A percentile compares a stretch with the other conserved stretches of the same genome.
These are phyloP conservation scores for Argentina anserina DNA, from an alignment of 306 rosid genomes.

Conservation along the genomic window DNA sequence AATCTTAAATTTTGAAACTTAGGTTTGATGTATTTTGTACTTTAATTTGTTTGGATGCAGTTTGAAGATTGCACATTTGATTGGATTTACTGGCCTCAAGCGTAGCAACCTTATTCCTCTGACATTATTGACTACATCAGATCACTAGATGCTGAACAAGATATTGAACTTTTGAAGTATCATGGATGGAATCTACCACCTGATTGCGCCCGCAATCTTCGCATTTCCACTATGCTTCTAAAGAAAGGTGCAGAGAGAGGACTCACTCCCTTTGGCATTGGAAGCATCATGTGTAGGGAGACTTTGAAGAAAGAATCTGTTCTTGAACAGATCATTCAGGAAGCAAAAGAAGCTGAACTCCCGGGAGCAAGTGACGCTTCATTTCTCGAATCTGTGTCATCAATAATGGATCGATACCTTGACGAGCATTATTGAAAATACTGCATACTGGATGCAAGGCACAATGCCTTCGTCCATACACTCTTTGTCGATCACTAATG, in stretches of 20 bases:
- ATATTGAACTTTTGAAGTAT: slow-evolving; percentile 70
- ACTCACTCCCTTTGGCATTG: slow-evolving; percentile 71
- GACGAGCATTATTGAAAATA: slow-evolving; percentile 25
- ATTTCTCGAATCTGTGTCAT: slow-evolving; percentile 49
- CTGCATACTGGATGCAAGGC: not conserved
- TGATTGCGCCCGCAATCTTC: slow-evolving; percentile 69
- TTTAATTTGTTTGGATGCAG: slow-evolving; percentile 34
- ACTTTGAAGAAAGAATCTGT: slow-evolving; percentile 63
- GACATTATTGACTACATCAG: slow-evolving; percentile 64
- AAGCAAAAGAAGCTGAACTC: slow-evolving; percentile 60
- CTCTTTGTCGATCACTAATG: not conserved
- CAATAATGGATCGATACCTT: slow-evolving; percentile 45
- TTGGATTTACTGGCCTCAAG: slow-evolving; percentile 98
- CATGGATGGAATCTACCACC: slow-evolving; percentile 76
- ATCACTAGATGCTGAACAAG: slow-evolving; percentile 76
- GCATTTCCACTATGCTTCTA: slow-evolving; percentile 86
- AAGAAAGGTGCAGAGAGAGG: slow-evolving; percentile 84
- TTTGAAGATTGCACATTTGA: slow-evolving; percentile 95
- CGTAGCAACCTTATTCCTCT: slow-evolving; percentile 54
- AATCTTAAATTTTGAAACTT: not conserved
- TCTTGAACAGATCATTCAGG: slow-evolving; percentile 71
- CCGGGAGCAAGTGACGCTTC: slow-evolving; percentile 71
- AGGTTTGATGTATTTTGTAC: not conserved
- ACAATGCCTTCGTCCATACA: not conserved
- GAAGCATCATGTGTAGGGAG: slow-evolving; percentile 75